These are phyloP conservation scores for Sporobolus alterniflorus DNA, from an alignment of 202 grass and related monocot genomes.

Conservation along the genomic window DNA sequence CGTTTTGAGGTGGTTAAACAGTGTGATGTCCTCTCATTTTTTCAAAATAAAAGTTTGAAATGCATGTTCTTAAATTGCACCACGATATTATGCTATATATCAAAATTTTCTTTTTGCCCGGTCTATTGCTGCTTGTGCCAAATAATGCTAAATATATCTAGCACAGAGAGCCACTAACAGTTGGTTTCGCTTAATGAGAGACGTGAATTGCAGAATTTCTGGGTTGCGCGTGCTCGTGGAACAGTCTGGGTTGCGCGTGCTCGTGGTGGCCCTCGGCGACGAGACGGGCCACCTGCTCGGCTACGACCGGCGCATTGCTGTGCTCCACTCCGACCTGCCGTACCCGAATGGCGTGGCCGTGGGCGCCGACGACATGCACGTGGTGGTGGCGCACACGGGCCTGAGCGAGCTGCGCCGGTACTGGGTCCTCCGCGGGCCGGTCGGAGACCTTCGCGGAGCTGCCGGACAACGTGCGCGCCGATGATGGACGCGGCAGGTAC, in stretches of 20 bases:
- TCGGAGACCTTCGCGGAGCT: slow-evolving; percentile 43
- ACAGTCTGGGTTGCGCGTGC: neutral
- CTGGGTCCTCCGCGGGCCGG: slow-evolving; percentile 41
- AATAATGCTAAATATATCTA: too few species aligned
- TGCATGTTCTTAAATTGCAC: too few species aligned
- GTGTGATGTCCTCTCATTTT: too few species aligned
- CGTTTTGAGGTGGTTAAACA: too few species aligned
- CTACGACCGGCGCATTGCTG: slow-evolving; percentile 37
- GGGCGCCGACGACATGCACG: slow-evolving; percentile 15
- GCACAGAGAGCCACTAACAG: too few species aligned
- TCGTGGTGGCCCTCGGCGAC: slow-evolving; percentile 51
- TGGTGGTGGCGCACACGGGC: slow-evolving; percentile 52
- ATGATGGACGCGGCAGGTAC: slow-evolving; percentile 45
- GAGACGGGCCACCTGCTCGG: slow-evolving; percentile 49
- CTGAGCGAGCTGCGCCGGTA: slow-evolving; percentile 41
- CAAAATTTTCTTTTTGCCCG: too few species aligned
- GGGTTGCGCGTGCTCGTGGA: too few species aligned
- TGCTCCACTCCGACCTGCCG: slow-evolving; percentile 45
- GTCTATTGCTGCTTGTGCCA: too few species aligned
- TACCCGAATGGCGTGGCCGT: slow-evolving; percentile 64
- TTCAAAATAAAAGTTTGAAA: too few species aligned
- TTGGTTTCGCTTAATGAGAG: too few species aligned
- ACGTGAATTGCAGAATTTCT: too few species aligned
- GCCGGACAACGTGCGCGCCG: slow-evolving; percentile 55
- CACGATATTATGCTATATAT: too few species aligned